phyloP scores from a whole-genome alignment of 495 filamentous ascomycete species.

The Podospora comata region DNA sequence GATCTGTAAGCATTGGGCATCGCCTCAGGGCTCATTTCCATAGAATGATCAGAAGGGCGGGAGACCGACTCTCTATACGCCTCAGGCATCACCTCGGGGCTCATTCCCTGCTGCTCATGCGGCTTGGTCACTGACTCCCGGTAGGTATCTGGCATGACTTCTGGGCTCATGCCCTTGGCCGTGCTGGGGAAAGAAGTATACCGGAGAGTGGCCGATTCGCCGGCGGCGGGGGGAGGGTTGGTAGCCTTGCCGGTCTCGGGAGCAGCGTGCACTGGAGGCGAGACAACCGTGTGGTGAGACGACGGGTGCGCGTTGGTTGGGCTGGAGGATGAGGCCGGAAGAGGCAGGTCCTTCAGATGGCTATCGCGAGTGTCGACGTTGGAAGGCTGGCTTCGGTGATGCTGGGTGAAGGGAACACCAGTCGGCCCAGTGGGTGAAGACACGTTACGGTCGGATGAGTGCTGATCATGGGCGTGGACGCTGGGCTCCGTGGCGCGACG shows the following conservation, averaged over 20 bases:
- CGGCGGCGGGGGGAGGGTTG: neutral
- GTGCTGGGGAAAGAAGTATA: constrained; percentile 11
- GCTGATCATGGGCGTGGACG: constrained; percentile 13
- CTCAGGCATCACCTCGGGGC: constrained; percentile 1
- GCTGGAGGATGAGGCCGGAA: constrained; percentile 8
- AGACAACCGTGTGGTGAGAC: constrained; percentile 2
- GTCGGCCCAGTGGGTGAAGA: constrained; percentile 30
- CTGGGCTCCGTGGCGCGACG: constrained; percentile 6
- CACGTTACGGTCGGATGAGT: constrained; percentile 29
- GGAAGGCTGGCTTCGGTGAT: neutral
- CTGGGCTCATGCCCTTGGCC: constrained; percentile 20
- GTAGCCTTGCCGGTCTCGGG: constrained; percentile 4
- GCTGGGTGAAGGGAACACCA: constrained; percentile 29
- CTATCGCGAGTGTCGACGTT: neutral
- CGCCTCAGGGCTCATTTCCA: neutral
- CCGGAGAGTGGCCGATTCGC: neutral
- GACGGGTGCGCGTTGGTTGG: constrained; percentile 1
- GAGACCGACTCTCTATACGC: neutral
- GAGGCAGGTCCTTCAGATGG: constrained; percentile 7
- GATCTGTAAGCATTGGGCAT: neutral
- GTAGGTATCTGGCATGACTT: constrained; percentile 24
- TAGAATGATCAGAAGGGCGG: constrained; percentile 4
- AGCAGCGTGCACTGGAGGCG: neutral
- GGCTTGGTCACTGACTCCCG: constrained; percentile 6
- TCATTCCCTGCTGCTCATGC: constrained; percentile 6